Evolutionary conservation across 768 basidiomycete species (phyloP), one percentile per base, ranked within the genome.

Genomic region (Boletales sp.): DNA sequence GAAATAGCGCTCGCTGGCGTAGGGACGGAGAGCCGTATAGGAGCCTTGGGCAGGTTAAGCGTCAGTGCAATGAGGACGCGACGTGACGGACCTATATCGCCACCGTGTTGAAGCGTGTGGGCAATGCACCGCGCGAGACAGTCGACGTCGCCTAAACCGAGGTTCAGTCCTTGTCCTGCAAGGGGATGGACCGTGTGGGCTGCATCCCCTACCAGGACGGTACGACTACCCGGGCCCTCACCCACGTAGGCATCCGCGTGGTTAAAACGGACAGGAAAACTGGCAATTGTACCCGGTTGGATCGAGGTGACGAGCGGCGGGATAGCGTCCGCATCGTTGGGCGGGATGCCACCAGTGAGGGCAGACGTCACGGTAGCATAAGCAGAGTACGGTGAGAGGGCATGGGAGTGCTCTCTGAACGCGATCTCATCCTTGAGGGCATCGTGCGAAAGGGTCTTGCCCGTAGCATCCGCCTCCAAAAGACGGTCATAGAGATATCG

Each of bases 101-200:
- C 83, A 5, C 96, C 95, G 2, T 74, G 66, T 12, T 61, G 56
- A n/a, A 87, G 55, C 0, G 85, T 77, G 7, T 71, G 60, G 32
- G 82, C 70, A 34, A 97, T 81, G 56, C 82, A 82, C 41, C 76
- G 74, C 1, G 83, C 73, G 13, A 99, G 78, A 49, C 78, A 78
- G 60, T 86, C 78, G 4, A 86, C 90, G 64, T 99, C 96, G 2
- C 75, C 86, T 25, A 99, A 73, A 17, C 95, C 96, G 63, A 95
- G 73, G 66, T 99, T 98, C 37, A 99, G 75, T 0, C 96, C 96
- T 65, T 98, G 96, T 2, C 96, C 96, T 0, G 94, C 96, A 25
- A 98, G 80, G 1, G 96, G 96, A 63, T 98, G 95, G 2, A 93
- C 74, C 0, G 90, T 91, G 62, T 99, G 96, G 14, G 94, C 96